Conservation (phyloP, 2,329 filamentous ascomycete genomes). For the Leptographium lundbergii region DNA sequence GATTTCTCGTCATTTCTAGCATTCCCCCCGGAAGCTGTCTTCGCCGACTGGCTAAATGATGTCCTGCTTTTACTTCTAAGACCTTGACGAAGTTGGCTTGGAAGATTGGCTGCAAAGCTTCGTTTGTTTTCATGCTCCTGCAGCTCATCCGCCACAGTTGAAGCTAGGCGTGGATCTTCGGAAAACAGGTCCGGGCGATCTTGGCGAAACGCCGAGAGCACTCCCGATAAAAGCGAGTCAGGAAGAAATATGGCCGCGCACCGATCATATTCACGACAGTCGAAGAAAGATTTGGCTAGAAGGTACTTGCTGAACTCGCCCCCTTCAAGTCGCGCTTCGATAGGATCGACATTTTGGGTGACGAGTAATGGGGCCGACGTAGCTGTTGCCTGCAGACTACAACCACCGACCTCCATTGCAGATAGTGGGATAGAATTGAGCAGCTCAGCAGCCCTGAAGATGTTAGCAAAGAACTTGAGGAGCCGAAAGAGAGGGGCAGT, state of each 20-base stretch:
- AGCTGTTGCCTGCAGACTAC: conserved; percentile 13
- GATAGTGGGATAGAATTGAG: conserved; percentile 65
- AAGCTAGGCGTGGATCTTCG: conserved; percentile 14
- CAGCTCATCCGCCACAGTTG: conserved; percentile 7
- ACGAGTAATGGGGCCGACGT: conserved; percentile 23
- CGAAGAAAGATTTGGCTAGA: conserved; percentile 86
- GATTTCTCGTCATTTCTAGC: neutral
- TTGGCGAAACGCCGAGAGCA: conserved; percentile 38
- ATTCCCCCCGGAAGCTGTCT: neutral
- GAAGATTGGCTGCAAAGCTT: neutral
- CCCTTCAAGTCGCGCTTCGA: conserved; percentile 64
- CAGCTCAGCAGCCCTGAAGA: conserved; percentile 76
- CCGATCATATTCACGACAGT: conserved; percentile 88
- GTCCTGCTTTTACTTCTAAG: neutral
- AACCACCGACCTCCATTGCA: conserved; percentile 38
- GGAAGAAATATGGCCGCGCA: conserved; percentile 82
- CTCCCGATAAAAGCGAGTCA: conserved; percentile 59
- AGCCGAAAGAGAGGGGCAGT: conserved; percentile 10
- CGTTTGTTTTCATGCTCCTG: neutral
- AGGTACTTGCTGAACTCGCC: conserved; percentile 74
- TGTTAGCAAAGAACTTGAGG: neutral
- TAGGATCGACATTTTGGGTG: conserved; percentile 49
- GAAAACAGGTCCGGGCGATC: conserved; percentile 14
- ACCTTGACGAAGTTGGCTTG: neutral
- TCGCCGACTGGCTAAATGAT: neutral